Conservation (phyloP, 768 basidiomycete species). For the Pleurotus sapidus region DNA sequence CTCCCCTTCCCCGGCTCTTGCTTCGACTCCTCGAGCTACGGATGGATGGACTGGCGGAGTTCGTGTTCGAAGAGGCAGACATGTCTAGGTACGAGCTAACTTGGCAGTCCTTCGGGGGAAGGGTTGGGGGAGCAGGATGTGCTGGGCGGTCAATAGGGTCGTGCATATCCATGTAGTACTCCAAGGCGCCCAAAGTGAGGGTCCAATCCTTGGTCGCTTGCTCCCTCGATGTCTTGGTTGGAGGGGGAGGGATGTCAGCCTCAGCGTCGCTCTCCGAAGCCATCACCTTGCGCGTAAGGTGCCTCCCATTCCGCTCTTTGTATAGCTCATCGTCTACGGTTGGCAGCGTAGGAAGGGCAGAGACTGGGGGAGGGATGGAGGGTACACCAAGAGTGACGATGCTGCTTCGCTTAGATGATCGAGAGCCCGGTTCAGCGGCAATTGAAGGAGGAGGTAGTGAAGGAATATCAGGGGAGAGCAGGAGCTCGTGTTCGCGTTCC, state of each 20-base stretch:
- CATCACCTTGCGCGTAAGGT: neutral
- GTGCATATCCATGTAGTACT: constrained; percentile 6
- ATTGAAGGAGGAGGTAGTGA: neutral
- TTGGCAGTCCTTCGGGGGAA: neutral
- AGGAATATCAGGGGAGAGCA: neutral
- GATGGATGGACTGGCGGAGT: neutral
- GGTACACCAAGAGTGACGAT: neutral
- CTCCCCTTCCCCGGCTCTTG: neutral
- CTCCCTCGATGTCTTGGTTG: neutral
- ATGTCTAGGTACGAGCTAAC: neutral
- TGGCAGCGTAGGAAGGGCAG: neutral
- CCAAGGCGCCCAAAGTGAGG: neutral
- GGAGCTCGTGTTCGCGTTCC: neutral
- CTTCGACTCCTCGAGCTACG: neutral
- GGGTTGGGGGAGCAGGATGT: neutral
- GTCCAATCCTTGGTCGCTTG: neutral
- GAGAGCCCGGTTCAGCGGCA: neutral
- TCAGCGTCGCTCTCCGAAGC: constrained; percentile 1
- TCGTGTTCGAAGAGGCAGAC: neutral
- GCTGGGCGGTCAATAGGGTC: neutral
- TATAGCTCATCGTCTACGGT: neutral
- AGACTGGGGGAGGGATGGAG: neutral
- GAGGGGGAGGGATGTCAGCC: neutral
- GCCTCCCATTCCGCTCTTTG: neutral
- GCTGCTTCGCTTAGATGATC: neutral